Percentiles rank a stretch among this genome's conserved stretches.
Conservation (phyloP, 2,329 filamentous ascomycete species). For the Hymenoscyphus infarciens region DNA sequence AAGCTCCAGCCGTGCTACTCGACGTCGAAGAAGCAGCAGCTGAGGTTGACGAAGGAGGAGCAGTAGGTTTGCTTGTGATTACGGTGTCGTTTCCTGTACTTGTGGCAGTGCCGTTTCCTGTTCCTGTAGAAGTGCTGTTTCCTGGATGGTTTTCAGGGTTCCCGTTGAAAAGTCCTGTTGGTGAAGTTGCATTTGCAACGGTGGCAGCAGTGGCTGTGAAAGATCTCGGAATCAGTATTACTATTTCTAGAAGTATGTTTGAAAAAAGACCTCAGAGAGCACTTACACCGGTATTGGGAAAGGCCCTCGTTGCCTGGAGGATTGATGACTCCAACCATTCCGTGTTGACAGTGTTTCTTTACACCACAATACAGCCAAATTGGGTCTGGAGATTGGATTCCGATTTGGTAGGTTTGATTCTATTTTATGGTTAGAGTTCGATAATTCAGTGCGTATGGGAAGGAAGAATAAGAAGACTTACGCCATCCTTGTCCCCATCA, state of each 20-base stretch:
- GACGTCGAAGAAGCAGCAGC: neutral
- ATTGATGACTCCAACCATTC: slow-evolving; percentile 45
- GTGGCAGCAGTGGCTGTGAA: neutral
- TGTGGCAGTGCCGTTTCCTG: neutral
- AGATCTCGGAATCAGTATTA: too few relatives aligned
- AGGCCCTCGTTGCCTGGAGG: slow-evolving; percentile 22
- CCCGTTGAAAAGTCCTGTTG: neutral
- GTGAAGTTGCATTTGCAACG: neutral
- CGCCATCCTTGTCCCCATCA: slow-evolving; percentile 17
- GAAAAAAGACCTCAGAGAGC: too few relatives aligned
- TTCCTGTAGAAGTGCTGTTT: neutral
- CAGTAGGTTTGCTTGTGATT: neutral
- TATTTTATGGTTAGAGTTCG: slow-evolving; percentile 10
- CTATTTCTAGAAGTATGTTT: too few relatives aligned
- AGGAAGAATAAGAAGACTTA: slow-evolving; percentile 8
- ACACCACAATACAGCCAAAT: slow-evolving; percentile 44
- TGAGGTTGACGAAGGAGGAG: neutral
- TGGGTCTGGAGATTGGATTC: slow-evolving; percentile 39
- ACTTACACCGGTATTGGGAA: neutral
- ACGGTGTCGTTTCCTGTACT: neutral
- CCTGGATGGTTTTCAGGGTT: neutral
- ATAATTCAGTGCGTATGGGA: neutral
- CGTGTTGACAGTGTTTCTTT: slow-evolving; percentile 39
- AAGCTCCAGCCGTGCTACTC: neutral
- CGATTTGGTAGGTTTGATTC: slow-evolving; percentile 24